Conservation (phyloP, 441 rosid species). For the Adansonia madagascariensis region DNA sequence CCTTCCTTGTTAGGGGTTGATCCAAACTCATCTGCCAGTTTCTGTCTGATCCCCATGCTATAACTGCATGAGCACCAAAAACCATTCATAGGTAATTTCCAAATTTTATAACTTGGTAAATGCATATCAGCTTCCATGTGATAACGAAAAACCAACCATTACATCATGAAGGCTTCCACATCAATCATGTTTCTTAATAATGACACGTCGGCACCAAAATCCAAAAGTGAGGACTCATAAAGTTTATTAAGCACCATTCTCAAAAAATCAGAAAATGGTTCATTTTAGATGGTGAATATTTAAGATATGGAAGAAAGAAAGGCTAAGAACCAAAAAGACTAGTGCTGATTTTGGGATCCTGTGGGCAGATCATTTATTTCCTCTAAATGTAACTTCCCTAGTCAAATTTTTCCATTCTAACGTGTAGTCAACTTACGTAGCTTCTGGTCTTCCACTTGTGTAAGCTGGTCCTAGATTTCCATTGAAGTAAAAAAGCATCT, state of each 20-base stretch:
- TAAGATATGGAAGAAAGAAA: too few species aligned
- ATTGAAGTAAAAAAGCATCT: constrained; percentile 82
- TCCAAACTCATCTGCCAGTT: constrained; percentile 87
- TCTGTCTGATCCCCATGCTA: constrained; percentile 98
- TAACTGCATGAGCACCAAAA: constrained; percentile 57
- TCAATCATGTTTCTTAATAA: constrained; percentile 19
- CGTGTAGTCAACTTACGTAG: constrained; percentile 56
- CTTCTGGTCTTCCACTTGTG: constrained; percentile 78
- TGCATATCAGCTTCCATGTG: background rate
- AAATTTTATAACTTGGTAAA: background rate
- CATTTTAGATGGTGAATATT: background rate
- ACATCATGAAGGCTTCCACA: background rate
- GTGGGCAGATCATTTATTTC: constrained; percentile 6
- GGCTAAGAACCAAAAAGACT: too few species aligned
- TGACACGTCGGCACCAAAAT: background rate
- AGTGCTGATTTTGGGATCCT: constrained; percentile 19
- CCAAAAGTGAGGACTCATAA: constrained; percentile 7
- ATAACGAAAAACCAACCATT: constrained; percentile 21
- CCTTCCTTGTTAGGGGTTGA: constrained; percentile 90
- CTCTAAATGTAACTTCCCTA: constrained; percentile 10
- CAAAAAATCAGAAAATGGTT: background rate
- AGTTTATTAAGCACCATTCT: background rate
- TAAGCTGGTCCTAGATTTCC: constrained; percentile 96
- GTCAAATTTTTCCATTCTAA: constrained; percentile 10
- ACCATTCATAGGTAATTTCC: constrained; percentile 21